phyloP scores from a whole-genome alignment of 2,329 filamentous ascomycete genomes.

The Coleophoma cylindrospora region DNA sequence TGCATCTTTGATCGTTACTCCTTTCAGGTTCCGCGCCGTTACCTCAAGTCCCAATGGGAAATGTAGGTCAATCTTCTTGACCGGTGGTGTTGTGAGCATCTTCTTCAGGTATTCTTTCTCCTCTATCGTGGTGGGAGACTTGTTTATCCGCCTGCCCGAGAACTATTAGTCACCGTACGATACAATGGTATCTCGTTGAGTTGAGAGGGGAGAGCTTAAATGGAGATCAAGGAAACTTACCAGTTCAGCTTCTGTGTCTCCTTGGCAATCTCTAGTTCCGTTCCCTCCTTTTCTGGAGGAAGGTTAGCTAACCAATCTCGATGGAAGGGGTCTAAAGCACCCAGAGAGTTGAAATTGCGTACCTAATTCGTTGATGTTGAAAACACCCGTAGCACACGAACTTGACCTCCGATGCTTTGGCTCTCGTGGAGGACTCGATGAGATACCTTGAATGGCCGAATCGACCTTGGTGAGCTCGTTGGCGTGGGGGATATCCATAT shows the following conservation, averaged over 20 bases:
- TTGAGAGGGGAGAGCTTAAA: slow-evolving; percentile 1
- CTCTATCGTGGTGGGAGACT: slow-evolving; percentile 70
- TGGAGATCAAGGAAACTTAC: slow-evolving; percentile 44
- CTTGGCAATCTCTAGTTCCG: slow-evolving; percentile 66
- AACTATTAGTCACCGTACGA: slow-evolving; percentile 1
- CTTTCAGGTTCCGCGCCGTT: slow-evolving; percentile 84
- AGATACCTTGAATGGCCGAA: slow-evolving; percentile 79
- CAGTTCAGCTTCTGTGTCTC: slow-evolving; percentile 88
- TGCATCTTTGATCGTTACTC: slow-evolving; percentile 96
- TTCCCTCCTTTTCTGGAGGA: slow-evolving; percentile 63
- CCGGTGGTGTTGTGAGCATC: slow-evolving; percentile 70
- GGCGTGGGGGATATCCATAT: slow-evolving; percentile 34
- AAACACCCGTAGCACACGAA: slow-evolving; percentile 67
- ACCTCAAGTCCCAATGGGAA: slow-evolving; percentile 87
- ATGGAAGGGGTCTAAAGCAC: slow-evolving; percentile 5
- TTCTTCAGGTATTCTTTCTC: slow-evolving; percentile 67
- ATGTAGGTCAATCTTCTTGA: slow-evolving; percentile 92
- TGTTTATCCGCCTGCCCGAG: slow-evolving; percentile 83
- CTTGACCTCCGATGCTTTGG: slow-evolving; percentile 64
- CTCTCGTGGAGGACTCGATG: slow-evolving; percentile 62
- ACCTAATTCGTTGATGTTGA: slow-evolving; percentile 85
- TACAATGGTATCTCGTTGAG: too few relatives aligned
- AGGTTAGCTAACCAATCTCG: slow-evolving; percentile 7
- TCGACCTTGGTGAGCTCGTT: slow-evolving; percentile 73
- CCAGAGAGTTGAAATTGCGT: slow-evolving; percentile 29